Evolutionary conservation across 805 yeast species (phyloP).

Genomic region (Lachancea cidri): DNA sequence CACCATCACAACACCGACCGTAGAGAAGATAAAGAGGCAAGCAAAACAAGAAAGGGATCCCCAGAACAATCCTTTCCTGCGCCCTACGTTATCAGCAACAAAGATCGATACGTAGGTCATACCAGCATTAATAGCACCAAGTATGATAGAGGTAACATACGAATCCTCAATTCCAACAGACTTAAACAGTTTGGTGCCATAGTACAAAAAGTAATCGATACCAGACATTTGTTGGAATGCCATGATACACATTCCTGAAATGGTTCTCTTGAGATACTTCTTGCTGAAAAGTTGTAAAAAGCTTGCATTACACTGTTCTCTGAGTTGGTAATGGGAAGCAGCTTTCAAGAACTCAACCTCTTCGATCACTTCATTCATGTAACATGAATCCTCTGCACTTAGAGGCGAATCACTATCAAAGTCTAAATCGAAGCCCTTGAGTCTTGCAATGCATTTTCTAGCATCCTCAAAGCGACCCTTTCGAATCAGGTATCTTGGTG

Average conservation of each 20-base stretch:
- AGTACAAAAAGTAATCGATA: slow-evolving; percentile 63
- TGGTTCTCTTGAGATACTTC: slow-evolving; percentile 5
- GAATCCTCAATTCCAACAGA: slow-evolving; percentile 50
- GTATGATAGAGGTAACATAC: slow-evolving; percentile 48
- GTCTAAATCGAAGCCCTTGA: slow-evolving; percentile 1
- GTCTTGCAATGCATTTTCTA: slow-evolving; percentile 41
- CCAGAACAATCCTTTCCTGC: slow-evolving; percentile 35
- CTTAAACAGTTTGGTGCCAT: slow-evolving; percentile 54
- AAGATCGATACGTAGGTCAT: slow-evolving; percentile 46
- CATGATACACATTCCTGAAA: slow-evolving; percentile 8
- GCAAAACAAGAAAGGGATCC: slow-evolving; percentile 46
- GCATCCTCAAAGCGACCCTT: slow-evolving; percentile 48
- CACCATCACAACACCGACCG: slow-evolving; percentile 39
- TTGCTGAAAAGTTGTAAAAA: slow-evolving; percentile 7
- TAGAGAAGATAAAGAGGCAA: slow-evolving; percentile 48
- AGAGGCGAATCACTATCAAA: not conserved
- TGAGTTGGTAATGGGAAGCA: slow-evolving; percentile 3
- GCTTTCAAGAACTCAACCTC: slow-evolving; percentile 5
- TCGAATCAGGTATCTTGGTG: slow-evolving; percentile 54
- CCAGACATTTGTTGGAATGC: slow-evolving; percentile 48
- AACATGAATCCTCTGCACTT: not conserved
- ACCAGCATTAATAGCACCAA: slow-evolving; percentile 49
- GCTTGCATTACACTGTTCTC: not conserved
- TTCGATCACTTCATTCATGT: slow-evolving; percentile 1
- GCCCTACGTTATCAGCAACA: slow-evolving; percentile 47